Evolutionary conservation across 805 yeast genomes (phyloP).

Genomic region (Naumovozyma baii): DNA sequence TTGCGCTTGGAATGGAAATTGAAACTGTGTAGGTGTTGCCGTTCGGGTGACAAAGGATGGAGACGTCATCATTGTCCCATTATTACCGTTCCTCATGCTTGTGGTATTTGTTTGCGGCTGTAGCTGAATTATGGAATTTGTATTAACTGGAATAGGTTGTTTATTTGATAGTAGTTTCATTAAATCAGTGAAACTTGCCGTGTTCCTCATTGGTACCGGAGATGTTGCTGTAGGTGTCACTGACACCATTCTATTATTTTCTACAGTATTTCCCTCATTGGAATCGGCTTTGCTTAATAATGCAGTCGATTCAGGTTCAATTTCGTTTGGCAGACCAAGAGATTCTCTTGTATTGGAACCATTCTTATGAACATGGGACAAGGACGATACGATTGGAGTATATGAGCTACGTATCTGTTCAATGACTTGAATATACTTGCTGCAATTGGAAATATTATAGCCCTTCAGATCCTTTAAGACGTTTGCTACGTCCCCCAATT

Average conservation of each 20-base stretch:
- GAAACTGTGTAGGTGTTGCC: background rate
- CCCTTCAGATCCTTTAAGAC: constrained; percentile 1
- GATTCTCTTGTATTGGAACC: too few relatives aligned
- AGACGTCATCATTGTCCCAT: background rate
- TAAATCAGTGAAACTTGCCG: constrained; percentile 18
- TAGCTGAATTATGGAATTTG: background rate
- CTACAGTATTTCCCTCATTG: background rate
- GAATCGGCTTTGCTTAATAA: too few relatives aligned
- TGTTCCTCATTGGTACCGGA: constrained; percentile 1
- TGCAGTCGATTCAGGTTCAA: background rate
- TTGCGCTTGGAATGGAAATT: background rate
- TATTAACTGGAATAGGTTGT: background rate
- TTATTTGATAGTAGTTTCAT: constrained; percentile 10
- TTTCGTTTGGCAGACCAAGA: too few relatives aligned
- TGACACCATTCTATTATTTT: background rate
- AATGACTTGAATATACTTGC: constrained; percentile 6
- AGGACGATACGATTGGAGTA: background rate
- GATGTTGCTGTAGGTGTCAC: background rate
- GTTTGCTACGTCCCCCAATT: constrained; percentile 3
- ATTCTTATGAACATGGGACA: too few relatives aligned
- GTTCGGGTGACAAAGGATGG: background rate
- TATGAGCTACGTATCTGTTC: constrained; percentile 4
- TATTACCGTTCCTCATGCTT: background rate
- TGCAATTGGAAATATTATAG: constrained; percentile 6
- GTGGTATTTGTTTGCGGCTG: background rate